Conservation (phyloP, 116 monocot genomes). For the Iris pallida region DNA sequence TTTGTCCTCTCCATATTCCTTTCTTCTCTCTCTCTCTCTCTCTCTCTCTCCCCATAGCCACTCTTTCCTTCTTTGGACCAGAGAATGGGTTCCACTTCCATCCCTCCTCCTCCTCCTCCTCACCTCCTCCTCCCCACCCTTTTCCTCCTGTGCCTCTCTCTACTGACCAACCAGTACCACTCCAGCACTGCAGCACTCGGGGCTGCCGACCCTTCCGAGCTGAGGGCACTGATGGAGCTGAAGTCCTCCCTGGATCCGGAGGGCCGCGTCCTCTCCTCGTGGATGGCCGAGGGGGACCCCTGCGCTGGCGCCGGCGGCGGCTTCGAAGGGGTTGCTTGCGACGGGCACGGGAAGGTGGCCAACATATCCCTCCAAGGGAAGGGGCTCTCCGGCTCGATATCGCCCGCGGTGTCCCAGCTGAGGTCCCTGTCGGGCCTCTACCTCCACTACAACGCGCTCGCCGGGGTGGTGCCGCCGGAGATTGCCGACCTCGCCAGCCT, state of each 20-base stretch:
- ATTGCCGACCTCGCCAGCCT: slow-evolving; percentile 35
- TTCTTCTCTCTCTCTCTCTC: background rate
- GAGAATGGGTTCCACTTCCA: background rate
- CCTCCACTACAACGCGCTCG: slow-evolving; percentile 50
- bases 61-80: too few species aligned
- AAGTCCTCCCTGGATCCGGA: slow-evolving; percentile 47
- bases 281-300: slow-evolving; percentile 40
- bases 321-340: slow-evolving; percentile 56
- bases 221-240: slow-evolving; percentile 50
- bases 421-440: slow-evolving; percentile 45
- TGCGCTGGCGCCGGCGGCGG: slow-evolving; percentile 27
- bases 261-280: slow-evolving; percentile 31
- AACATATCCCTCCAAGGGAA: slow-evolving; percentile 61
- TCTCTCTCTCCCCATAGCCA: slow-evolving; percentile 1
- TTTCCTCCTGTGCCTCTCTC: background rate
- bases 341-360: slow-evolving; percentile 43
- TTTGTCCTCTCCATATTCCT: too few species aligned
- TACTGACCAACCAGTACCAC: background rate
- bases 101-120: slow-evolving; percentile 6
- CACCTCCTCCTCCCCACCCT: background rate
- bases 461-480: slow-evolving; percentile 50
- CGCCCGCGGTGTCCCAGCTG: slow-evolving; percentile 41
- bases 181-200: background rate
- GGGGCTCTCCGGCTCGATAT: slow-evolving; percentile 42
- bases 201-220: slow-evolving; percentile 11